These are phyloP conservation scores for Candida caryicola DNA, from an alignment of 805 yeast genomes.

Conservation along the genomic window DNA sequence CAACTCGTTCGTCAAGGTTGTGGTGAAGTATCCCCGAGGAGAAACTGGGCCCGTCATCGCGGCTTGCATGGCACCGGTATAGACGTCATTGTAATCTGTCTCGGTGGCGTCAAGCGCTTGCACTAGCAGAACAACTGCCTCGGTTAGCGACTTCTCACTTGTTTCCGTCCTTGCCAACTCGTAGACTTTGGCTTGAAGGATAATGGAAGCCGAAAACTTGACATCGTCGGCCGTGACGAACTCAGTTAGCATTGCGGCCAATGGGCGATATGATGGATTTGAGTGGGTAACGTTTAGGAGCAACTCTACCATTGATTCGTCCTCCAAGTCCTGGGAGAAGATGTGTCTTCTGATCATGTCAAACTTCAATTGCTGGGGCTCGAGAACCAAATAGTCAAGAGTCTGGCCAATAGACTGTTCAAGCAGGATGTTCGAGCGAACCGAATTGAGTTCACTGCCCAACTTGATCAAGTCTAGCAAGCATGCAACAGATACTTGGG, in stretches of 20 bases:
- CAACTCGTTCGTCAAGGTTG: constrained; percentile 15
- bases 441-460: constrained; percentile 22
- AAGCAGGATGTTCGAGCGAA: constrained; percentile 3
- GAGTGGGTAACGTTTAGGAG: constrained; percentile 15
- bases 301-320: constrained; percentile 21
- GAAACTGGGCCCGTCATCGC: constrained; percentile 13
- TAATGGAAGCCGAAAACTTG: constrained; percentile 19
- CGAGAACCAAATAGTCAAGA: constrained; percentile 6
- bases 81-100: constrained; percentile 12
- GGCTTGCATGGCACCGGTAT: constrained; percentile 16
- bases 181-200: constrained; percentile 19
- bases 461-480: constrained; percentile 19
- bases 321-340: constrained; percentile 20
- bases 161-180: constrained; percentile 1
- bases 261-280: constrained; percentile 1
- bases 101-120: constrained; percentile 3
- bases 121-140: not conserved
- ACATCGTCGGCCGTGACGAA: constrained; percentile 20
- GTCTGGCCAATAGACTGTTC: not conserved
- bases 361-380: constrained; percentile 6
- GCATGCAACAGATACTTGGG: constrained; percentile 3
- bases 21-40: constrained; percentile 20
- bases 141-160: constrained; percentile 1
- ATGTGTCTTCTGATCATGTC: constrained; percentile 12
- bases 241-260: constrained; percentile 12